Percentiles rank a stretch among this genome's conserved stretches.
Evolutionary conservation across 2,329 filamentous ascomycete species (phyloP).

Genomic region (Metarhizium guizhouense): DNA sequence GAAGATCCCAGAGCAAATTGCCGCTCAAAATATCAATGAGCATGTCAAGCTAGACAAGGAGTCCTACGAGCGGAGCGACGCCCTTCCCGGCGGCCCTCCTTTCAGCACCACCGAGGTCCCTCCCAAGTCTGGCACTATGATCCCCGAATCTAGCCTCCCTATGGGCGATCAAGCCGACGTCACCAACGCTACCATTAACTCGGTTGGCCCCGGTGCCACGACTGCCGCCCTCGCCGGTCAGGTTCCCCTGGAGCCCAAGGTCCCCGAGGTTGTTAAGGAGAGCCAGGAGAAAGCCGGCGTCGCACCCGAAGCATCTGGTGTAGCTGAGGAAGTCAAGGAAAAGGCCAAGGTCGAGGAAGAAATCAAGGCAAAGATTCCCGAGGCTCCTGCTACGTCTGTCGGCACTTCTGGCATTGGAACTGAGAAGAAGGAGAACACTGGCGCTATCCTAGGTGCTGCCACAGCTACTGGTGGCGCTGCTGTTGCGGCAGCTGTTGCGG

Average conservation of each 20-base stretch:
- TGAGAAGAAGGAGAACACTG: slow-evolving; percentile 38
- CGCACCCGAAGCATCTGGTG: slow-evolving; percentile 59
- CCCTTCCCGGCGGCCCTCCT: slow-evolving; percentile 38
- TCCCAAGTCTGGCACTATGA: slow-evolving; percentile 52
- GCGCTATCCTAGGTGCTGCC: slow-evolving; percentile 27
- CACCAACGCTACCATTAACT: slow-evolving; percentile 34
- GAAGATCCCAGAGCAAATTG: slow-evolving; percentile 63
- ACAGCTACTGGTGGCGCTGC: slow-evolving; percentile 26
- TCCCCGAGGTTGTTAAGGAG: slow-evolving; percentile 49
- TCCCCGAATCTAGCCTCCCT: slow-evolving; percentile 76
- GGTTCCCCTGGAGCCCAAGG: slow-evolving; percentile 53
- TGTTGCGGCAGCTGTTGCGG: slow-evolving; percentile 22
- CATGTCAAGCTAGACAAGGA: slow-evolving; percentile 73
- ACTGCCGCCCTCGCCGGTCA: slow-evolving; percentile 61
- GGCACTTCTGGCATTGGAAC: slow-evolving; percentile 43
- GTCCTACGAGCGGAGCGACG: slow-evolving; percentile 76
- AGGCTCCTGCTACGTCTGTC: slow-evolving; percentile 48
- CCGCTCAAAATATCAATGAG: slow-evolving; percentile 57
- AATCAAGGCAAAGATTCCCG: slow-evolving; percentile 57
- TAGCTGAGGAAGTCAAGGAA: slow-evolving; percentile 56
- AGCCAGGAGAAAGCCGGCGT: slow-evolving; percentile 59
- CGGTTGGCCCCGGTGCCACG: slow-evolving; percentile 47
- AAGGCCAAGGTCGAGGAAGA: slow-evolving; percentile 66
- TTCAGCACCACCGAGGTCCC: slow-evolving; percentile 38
- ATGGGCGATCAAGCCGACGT: slow-evolving; percentile 38